A percentile compares a stretch with the other conserved stretches of the same genome.
These are phyloP conservation scores for Chenopodium berlandieri DNA, from an alignment of 148 eudicot genomes.

Conservation along the genomic window DNA sequence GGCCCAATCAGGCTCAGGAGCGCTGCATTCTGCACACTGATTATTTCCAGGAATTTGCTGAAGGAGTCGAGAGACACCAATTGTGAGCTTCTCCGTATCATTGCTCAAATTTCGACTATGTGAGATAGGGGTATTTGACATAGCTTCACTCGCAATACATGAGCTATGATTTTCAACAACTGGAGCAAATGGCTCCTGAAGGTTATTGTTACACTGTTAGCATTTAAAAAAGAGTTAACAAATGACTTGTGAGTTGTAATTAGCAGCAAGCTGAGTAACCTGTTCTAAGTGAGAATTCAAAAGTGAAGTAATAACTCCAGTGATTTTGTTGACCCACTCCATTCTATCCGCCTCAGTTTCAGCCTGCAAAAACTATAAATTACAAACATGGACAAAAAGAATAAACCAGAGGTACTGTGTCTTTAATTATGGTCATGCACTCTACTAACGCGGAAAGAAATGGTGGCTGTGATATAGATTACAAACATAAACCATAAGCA, in stretches of 20 bases:
- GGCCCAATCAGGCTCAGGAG: slow-evolving; percentile 92
- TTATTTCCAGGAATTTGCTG: slow-evolving; percentile 80
- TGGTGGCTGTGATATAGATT: slow-evolving; percentile 1
- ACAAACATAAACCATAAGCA: slow-evolving; percentile 4
- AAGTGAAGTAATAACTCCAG: slow-evolving; percentile 85
- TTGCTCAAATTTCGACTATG: slow-evolving; percentile 30
- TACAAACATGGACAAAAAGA: slow-evolving; percentile 1
- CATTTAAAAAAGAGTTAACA: neutral
- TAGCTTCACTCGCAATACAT: slow-evolving; percentile 24
- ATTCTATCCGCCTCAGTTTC: slow-evolving; percentile 88
- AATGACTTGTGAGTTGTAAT: slow-evolving; percentile 1
- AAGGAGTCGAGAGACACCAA: slow-evolving; percentile 55
- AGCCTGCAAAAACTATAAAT: slow-evolving; percentile 56
- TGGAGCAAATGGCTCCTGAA: slow-evolving; percentile 47
- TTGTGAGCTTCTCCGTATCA: slow-evolving; percentile 48
- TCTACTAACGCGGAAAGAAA: no score
- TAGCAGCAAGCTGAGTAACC: slow-evolving; percentile 38
- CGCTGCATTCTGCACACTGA: slow-evolving; percentile 74
- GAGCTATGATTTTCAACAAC: slow-evolving; percentile 32
- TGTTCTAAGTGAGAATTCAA: slow-evolving; percentile 72
- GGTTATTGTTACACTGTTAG: slow-evolving; percentile 18
- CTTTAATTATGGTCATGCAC: no score
- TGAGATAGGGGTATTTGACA: slow-evolving; percentile 35
- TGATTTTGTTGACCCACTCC: slow-evolving; percentile 88
- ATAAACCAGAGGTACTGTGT: neutral